Percentiles rank a stretch among this genome's conserved stretches.
Conservation (phyloP, 768 basidiomycete species). For the Lentinula sp. region DNA sequence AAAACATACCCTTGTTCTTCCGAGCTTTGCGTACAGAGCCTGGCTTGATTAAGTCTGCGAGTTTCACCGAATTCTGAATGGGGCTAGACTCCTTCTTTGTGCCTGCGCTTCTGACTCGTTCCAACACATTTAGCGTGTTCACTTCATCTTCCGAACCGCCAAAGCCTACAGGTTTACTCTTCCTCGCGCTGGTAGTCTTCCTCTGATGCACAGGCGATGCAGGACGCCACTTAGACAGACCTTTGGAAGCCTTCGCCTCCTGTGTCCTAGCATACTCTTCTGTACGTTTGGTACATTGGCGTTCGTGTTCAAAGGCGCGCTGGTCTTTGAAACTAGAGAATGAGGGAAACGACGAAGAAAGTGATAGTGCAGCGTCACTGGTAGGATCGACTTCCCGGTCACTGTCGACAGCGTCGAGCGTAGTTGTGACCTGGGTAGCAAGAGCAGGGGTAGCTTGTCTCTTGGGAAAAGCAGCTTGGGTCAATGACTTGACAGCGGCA, state of each 20-base stretch:
- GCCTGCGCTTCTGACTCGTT: constrained; percentile 8
- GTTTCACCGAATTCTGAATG: constrained; percentile 18
- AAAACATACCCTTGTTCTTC: constrained; percentile 33
- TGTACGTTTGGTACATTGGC: constrained; percentile 40
- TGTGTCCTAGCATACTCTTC: constrained; percentile 30
- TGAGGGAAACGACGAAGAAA: constrained; percentile 10
- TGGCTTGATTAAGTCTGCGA: constrained; percentile 22
- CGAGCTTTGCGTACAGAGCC: constrained; percentile 29
- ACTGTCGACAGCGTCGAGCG: background rate
- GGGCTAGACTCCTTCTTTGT: background rate
- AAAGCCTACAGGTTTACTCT: constrained; percentile 12
- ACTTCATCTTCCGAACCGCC: constrained; percentile 12
- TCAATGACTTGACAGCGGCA: background rate
- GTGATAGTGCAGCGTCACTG: background rate
- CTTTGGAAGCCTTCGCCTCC: constrained; percentile 23
- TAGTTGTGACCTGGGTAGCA: background rate
- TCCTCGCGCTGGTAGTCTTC: background rate
- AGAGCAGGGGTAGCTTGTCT: background rate
- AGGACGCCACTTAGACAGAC: background rate
- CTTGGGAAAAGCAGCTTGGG: background rate
- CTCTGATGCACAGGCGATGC: constrained; percentile 5
- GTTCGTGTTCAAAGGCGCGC: constrained; percentile 43
- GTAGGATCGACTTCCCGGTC: background rate
- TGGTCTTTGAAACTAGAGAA: constrained; percentile 28
- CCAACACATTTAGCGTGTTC: constrained; percentile 10